Evolutionary conservation across 129 eudicot genomes (phyloP).

Genomic region (Rutidosis leptorrhynchoides): DNA sequence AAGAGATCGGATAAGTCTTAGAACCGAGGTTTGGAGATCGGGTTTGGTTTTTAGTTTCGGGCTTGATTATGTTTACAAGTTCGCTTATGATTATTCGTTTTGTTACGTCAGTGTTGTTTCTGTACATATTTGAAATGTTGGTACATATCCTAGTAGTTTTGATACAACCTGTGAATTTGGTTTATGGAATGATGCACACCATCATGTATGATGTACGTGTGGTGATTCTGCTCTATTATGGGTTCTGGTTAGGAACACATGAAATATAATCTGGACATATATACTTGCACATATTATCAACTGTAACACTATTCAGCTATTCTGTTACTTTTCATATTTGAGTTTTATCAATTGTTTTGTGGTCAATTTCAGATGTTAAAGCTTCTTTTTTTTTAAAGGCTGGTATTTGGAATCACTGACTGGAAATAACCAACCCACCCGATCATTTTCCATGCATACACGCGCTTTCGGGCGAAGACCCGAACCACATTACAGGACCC

Average conservation of each 20-base stretch:
- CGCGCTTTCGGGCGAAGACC: no score
- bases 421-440: no score
- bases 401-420: no score
- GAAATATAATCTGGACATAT: conserved; percentile 13
- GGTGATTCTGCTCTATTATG: conserved; percentile 16
- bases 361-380: background rate
- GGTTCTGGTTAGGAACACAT: conserved; percentile 4
- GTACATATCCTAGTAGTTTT: conserved; percentile 30
- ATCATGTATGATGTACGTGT: conserved; percentile 13
- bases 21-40: conserved; percentile 9
- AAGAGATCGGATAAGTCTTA: conserved; percentile 40
- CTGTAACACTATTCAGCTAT: background rate
- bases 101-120: conserved; percentile 8
- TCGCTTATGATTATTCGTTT: conserved; percentile 15
- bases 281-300: background rate
- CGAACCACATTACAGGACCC: no score
- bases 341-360: background rate
- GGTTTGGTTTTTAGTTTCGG: conserved; percentile 23
- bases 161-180: conserved; percentile 8
- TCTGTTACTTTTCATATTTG: background rate
- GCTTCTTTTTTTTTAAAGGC: no score
- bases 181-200: conserved; percentile 1
- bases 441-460: no score
- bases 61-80: conserved; percentile 13
- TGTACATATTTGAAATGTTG: conserved; percentile 37